Conservation (phyloP, 208 protist species). For the Naegleria fowleri region DNA sequence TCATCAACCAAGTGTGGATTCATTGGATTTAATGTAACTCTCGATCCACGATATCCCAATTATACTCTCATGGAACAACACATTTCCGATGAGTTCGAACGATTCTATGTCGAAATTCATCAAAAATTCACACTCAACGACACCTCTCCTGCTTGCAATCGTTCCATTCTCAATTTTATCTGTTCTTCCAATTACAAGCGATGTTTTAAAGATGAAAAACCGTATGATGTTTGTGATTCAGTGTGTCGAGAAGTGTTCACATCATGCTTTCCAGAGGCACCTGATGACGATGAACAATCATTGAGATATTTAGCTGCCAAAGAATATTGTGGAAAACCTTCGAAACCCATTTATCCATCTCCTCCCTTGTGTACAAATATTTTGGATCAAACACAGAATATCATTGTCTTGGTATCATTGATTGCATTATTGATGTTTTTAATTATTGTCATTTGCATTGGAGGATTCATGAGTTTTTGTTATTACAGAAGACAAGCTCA, state of each 20-base stretch:
- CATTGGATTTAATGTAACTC: background rate
- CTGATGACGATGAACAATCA: background rate
- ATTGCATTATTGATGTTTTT: background rate
- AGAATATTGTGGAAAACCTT: constrained; percentile 4
- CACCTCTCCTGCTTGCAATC: background rate
- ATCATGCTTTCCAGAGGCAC: background rate
- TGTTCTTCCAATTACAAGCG: background rate
- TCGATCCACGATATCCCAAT: background rate
- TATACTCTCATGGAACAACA: background rate
- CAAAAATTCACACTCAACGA: background rate
- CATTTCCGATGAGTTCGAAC: background rate
- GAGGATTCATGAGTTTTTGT: background rate
- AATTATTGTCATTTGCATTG: background rate
- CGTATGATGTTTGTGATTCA: background rate
- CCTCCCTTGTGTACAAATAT: background rate
- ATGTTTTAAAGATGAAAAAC: background rate
- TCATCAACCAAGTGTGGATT: background rate
- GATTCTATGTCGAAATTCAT: background rate
- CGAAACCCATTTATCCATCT: background rate
- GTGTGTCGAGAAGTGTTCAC: background rate
- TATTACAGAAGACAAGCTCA: background rate
- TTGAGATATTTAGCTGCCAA: background rate
- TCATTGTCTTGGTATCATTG: background rate
- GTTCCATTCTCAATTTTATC: background rate
- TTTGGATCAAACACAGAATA: background rate